These are phyloP conservation scores for Boeremia lycopersici DNA, from an alignment of 2,329 filamentous ascomycete species.

Conservation along the genomic window DNA sequence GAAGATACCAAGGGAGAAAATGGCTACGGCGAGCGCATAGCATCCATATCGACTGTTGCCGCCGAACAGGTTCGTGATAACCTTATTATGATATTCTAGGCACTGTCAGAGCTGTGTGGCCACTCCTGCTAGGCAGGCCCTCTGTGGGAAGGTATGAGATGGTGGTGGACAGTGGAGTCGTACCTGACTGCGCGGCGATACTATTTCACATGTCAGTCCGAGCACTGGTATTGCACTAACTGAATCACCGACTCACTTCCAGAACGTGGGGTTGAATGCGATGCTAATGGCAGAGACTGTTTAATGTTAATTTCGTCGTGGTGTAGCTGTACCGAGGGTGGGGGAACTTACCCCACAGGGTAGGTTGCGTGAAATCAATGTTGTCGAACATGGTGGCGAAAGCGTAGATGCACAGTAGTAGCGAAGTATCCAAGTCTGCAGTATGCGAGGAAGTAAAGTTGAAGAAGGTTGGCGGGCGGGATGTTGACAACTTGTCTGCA, in stretches of 20 bases:
- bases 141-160: too few species aligned
- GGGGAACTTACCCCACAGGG: slow-evolving; percentile 53
- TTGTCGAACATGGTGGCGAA: slow-evolving; percentile 31
- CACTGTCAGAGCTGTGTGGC: slow-evolving; percentile 7
- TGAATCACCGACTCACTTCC: slow-evolving; percentile 72
- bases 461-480: slow-evolving; percentile 13
- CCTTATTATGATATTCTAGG: slow-evolving; percentile 86
- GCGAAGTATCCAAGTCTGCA: neutral
- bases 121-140: neutral
- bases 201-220: slow-evolving; percentile 52
- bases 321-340: neutral
- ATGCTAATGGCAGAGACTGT: slow-evolving; percentile 82
- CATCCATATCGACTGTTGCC: slow-evolving; percentile 80
- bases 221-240: neutral
- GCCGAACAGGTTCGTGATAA: slow-evolving; percentile 84
- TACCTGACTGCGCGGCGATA: slow-evolving; percentile 83
- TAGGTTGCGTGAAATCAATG: slow-evolving; percentile 54
- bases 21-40: slow-evolving; percentile 85
- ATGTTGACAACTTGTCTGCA: slow-evolving; percentile 32
- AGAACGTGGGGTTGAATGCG: slow-evolving; percentile 97
- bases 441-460: neutral
- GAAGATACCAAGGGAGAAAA: slow-evolving; percentile 89
- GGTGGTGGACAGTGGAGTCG: slow-evolving; percentile 25
- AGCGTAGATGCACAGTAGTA: neutral
- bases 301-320: slow-evolving; percentile 3